These are phyloP conservation scores for Geopyxis carbonaria DNA, from an alignment of 495 filamentous ascomycete genomes.

Conservation along the genomic window DNA sequence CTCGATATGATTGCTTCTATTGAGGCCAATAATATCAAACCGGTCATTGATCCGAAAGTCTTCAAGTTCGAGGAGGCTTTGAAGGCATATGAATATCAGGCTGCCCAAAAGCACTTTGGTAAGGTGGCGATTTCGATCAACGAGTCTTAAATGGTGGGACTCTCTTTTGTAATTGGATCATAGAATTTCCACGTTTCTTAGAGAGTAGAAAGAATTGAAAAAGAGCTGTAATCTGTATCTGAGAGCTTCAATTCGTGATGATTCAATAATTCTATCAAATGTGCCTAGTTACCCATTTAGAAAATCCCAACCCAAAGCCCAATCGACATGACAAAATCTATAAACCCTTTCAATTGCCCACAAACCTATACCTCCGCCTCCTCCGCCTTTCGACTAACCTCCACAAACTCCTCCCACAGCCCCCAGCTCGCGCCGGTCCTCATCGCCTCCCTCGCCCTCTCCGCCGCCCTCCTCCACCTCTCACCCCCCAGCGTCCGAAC, in stretches of 20 bases:
- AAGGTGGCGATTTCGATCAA: conserved; percentile 37
- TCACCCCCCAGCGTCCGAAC: conserved; percentile 60
- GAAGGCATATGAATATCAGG: conserved; percentile 1
- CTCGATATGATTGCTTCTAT: conserved; percentile 47
- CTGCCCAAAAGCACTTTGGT: not conserved
- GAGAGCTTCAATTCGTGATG: too few relatives aligned
- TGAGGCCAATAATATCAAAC: conserved; percentile 48
- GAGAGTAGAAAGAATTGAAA: too few relatives aligned
- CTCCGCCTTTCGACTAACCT: conserved; percentile 27
- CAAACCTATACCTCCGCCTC: not conserved
- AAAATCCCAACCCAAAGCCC: too few relatives aligned
- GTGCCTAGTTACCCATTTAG: too few relatives aligned
- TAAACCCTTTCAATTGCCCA: too few relatives aligned
- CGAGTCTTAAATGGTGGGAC: too few relatives aligned
- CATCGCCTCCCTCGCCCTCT: conserved; percentile 67
- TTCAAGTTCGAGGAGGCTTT: not conserved
- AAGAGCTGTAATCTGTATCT: too few relatives aligned
- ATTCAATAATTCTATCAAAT: too few relatives aligned
- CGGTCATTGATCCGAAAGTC: conserved; percentile 41
- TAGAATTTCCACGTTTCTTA: too few relatives aligned
- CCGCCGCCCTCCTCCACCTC: conserved; percentile 83
- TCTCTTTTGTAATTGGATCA: too few relatives aligned
- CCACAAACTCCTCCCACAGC: conserved; percentile 53
- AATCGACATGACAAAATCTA: too few relatives aligned
- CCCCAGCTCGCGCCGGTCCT: conserved; percentile 63